Evolutionary conservation across 441 rosid genomes (phyloP), one percentile per base, ranked within the genome.

Genomic region (Populus hybrid): DNA sequence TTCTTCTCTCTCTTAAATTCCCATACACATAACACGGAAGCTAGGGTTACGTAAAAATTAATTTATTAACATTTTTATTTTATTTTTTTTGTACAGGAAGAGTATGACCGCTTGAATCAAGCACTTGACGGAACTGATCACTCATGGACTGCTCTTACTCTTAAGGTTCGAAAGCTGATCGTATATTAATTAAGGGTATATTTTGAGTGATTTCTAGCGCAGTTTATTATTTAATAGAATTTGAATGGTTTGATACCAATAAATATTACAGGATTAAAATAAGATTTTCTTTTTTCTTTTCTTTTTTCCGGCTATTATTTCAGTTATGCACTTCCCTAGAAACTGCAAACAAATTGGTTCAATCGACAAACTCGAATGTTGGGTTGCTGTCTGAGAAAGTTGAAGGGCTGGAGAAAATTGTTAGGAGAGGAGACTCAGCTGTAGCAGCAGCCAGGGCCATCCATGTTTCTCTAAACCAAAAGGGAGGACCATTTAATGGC

Each of bases 71-170:
- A 24, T 14, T 56, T 45, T 2, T 5, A 4, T 6, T n/a, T 53
- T 26, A 7, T 7, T 63, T 20, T 35, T 36, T 81, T 81, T 36
- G 70, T 83, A 68, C 90, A 95, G 99, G 97, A 91, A 80, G 88
- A 86, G 75, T 89, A 87, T 36, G 85, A 82, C 76, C 88, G 85
- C n/a, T 85, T 95, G 82, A 87, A 85, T 56, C 85, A 81, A 74
- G 94, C 94, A 21, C 85, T 95, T 81, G 84, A 89, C 33, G 84
- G 88, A 80, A 90, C 91, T 1, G 97, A 92, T 75, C 94, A 90
- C 74, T 89, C 97, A 6, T 92, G 99, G 99, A 91, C 98, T 16
- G 86, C 92, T 75, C 86, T 92, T 18, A 92, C 98, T 14, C 81
- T 95, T 31, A 88, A 95, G 95, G 98, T 93, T 79, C 9, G 74